Evolutionary conservation across 176 grass and related monocot genomes (phyloP), one percentile per base, ranked within the genome.

Genomic region (Triticum monococcum): DNA sequence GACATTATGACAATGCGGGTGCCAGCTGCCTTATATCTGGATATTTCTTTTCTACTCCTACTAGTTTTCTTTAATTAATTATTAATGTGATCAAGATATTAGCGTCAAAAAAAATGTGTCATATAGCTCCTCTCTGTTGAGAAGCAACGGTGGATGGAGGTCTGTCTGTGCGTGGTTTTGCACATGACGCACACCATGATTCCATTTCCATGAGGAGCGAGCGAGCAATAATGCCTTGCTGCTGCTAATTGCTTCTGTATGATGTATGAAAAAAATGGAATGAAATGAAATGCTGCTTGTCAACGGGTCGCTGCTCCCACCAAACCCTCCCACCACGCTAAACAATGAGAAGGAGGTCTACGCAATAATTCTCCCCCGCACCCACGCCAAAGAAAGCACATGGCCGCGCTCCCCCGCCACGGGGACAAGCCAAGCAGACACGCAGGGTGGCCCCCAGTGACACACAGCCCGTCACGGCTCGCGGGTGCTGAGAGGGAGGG

Each of bases 291-390:
- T 22, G 56, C 18, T 1, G 56, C 74, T 26, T 30, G 72, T 64
- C 65, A 20, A 79, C 52, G 31, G 73, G 64, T 74, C 74, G 79
- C 74, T 56, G 30, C 65, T 64, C 80, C 80, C 80, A 83, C 82
- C 77, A 59, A 59, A 73, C 76, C 63, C 50, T 12, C 12, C 61
- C 12, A 3, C 77, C n/a, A 37, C 73, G 75, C 72, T 38, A 83
- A 43, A 68, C 66, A 45, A 37, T n/a, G 14, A 45, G 23, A 38
- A 3, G 33, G n/a, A 62, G 38, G 35, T 56, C 69, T 76, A 81
- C 25, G 28, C 85, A 90, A 90, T 90, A 9, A 90, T 90, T 83
- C 75, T 20, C 12, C 72, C 72, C 38, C 70, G 38, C 84, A 73
- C 89, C 66, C 45, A 71, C 33, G 89, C 38, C n/a, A 66, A 26